Base-by-base conservation (phyloP, 768 basidiomycete genomes). In the Polyporus arcularius region DNA sequence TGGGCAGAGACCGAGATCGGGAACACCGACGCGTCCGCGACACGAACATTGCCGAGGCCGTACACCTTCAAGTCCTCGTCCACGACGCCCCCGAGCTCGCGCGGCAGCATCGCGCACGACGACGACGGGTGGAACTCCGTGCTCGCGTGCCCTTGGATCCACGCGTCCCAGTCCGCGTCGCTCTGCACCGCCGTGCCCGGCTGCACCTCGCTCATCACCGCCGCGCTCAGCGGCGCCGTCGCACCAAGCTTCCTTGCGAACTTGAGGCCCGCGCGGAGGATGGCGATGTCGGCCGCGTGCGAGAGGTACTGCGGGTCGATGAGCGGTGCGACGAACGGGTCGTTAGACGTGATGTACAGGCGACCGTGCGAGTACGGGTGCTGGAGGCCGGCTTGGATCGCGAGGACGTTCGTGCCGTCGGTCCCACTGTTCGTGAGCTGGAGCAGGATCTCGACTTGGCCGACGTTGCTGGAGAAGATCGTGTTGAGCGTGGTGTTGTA, bases 261-360 rank as follows among this genome's bases (percentile, higher is more conserved):
- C 70, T 85, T 85, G 58, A 87, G 72, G 35, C 83, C 87, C 71
- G 85, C 81, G 47, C 86, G 81, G 56, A 87, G 69, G 35, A 83
- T 71, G 12, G 71, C 67, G 40, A 78, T 60, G 68, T 86, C 83
- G 21, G 82, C 81, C 7, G 76, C 71, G 66, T 86, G 82, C 6
- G 80, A 75, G 57, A 88, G 80, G 73, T 89, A 89, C 61, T 80
- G 73, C 3, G 88, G 89, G 71, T 90, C 85, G 67, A 90, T 85
- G 47, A 80, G 69, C 5, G 87, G 86, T n/a, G 75, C 66, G 58
- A 83, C 81, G 72, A 90, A 91, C 1, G 84, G 75, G 57, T 82
- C 79, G 16, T 78, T 75, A 3, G 83, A 81, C 67, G 79, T 85
- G 74, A 90, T 85, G 59, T 81, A 82, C 38, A 90, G 67, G 5